Evolutionary conservation across 2,329 filamentous ascomycete genomes (phyloP), one percentile per base, ranked within the genome.

Genomic region (Grosmannia serpens): DNA sequence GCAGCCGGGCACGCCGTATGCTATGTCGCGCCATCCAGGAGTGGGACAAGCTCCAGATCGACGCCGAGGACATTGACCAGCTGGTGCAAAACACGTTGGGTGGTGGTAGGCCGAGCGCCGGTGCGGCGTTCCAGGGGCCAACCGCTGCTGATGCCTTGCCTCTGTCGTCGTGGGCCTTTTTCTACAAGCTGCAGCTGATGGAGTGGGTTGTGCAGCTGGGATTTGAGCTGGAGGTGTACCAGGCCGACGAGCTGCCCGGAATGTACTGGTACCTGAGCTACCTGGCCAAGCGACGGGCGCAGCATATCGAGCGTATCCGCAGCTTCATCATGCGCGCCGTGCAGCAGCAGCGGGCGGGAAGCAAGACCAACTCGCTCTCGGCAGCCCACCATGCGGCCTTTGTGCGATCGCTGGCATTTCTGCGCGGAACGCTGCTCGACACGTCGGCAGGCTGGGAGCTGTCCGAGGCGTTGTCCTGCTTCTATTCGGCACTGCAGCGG

Each of bases 261-360:
- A 95, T 96, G 88, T 97, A 97, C 70, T 94, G 88, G 84, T 91
- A 96, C 69, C 74, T 96, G 62, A 82, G 88, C 64, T 82, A 89
- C 73, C 74, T 95, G 60, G 76, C 87, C 67, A 81, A 85, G 68
- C 82, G 86, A 58, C 77, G 87, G 61, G 73, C 83, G 52, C 78
- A 84, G 67, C 83, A 96, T 66, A 74, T 87, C 27, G 85, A 90
- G 64, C 81, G 88, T 57, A 89, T 94, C 65, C 82, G 85, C 64
- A 77, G 80, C 2, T 89, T 89, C 64, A 77, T 84, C 8, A 70
- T 77, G 47, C 71, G 69, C 17, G 72, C 67, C 52, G 66, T 72
- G 5, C 67, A 59, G 29, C 54, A 58, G 15, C 50, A 56, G 5
- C 9, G 31, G 22, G 29, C 20, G 2, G 27, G 50, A 17, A 53